Conservation (phyloP, 2,329 filamentous ascomycete species). For the Metarhizium rileyi region DNA sequence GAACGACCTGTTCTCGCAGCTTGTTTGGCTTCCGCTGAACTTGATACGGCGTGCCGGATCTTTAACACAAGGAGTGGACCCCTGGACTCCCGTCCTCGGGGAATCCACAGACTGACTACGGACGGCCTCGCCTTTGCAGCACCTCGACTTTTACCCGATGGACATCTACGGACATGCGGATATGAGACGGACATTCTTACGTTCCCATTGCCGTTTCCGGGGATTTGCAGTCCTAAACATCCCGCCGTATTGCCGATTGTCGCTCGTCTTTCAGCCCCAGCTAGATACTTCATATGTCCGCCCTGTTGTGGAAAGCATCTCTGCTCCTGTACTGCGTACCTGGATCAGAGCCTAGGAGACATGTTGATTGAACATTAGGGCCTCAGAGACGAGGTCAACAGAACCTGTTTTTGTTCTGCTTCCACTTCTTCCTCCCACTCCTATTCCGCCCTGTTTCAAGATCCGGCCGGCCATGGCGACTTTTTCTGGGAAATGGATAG, state of each 20-base stretch:
- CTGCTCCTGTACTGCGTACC: neutral
- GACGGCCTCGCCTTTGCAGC: neutral
- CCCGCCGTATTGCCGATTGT: neutral
- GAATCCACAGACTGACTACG: neutral
- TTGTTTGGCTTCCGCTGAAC: neutral
- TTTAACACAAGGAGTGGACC: neutral
- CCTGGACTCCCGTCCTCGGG: neutral
- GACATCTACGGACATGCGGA: neutral
- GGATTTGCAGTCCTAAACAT: neutral
- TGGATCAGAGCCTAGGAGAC: neutral
- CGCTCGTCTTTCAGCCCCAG: neutral
- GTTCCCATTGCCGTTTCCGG: neutral
- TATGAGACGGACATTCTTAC: neutral
- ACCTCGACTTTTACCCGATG: neutral
- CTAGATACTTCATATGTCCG: neutral
- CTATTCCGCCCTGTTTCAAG: too few relatives aligned
- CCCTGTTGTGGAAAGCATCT: neutral
- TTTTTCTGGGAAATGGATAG: too few relatives aligned
- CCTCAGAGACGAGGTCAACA: too few relatives aligned
- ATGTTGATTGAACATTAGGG: too few relatives aligned
- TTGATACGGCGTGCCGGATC: conserved; percentile 4
- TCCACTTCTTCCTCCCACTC: too few relatives aligned
- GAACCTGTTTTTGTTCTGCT: too few relatives aligned
- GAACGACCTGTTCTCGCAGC: conserved; percentile 1
- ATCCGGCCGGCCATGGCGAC: too few relatives aligned